These are phyloP conservation scores for Penicillium oxalicum DNA, from an alignment of 2,329 filamentous ascomycete species.

Conservation along the genomic window DNA sequence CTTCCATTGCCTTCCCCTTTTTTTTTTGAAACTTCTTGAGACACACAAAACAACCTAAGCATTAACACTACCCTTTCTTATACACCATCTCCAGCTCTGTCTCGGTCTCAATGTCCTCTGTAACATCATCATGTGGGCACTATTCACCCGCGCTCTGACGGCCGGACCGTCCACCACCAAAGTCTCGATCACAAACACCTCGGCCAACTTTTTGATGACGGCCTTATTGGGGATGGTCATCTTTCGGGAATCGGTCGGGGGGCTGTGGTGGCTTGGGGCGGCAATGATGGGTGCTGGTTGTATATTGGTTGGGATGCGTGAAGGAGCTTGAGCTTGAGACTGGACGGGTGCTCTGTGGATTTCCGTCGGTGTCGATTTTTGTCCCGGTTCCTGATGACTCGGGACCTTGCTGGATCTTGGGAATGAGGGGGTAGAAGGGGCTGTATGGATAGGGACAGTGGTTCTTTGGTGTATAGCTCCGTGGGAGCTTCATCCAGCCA, in stretches of 20 bases:
- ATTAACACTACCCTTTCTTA: no score
- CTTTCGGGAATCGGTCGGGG: conserved; percentile 52
- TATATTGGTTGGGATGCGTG: conserved; percentile 57
- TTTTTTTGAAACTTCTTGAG: no score
- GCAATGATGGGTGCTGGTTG: conserved; percentile 55
- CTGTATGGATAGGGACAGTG: no score
- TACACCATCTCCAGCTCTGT: conserved; percentile 36
- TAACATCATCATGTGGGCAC: conserved; percentile 60
- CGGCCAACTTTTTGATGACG: conserved; percentile 58
- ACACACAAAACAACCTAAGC: no score
- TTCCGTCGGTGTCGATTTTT: no score
- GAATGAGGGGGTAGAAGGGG: no score
- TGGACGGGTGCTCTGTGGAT: neutral
- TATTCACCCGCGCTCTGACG: conserved; percentile 58
- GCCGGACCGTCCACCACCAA: conserved; percentile 56
- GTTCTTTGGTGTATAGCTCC: no score
- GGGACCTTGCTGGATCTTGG: no score
- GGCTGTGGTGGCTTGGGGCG: conserved; percentile 58
- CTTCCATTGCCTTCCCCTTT: no score
- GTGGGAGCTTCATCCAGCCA: no score
- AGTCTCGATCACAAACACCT: conserved; percentile 59
- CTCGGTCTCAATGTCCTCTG: conserved; percentile 57
- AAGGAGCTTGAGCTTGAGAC: conserved; percentile 32
- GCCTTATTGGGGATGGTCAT: conserved; percentile 54
- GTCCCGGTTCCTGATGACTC: no score